A percentile compares a stretch with the other conserved stretches of the same genome.
phyloP scores from a whole-genome alignment of 352 stramenopile species.

The Globisporangium carolinianum region DNA sequence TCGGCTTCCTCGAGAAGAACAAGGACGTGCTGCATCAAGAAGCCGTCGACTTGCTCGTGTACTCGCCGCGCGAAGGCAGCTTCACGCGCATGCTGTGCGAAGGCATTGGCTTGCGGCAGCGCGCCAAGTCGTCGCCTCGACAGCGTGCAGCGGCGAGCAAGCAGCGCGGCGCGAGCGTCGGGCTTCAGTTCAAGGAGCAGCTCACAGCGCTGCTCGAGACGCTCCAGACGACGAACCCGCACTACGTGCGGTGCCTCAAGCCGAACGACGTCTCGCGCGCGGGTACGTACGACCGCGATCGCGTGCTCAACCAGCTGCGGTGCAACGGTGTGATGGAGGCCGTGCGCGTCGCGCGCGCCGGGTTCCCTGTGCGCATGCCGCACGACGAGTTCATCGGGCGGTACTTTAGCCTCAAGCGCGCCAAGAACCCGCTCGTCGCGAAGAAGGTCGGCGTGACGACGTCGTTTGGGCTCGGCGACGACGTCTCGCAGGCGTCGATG shows the following conservation, averaged over 20 bases:
- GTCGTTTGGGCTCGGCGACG: conserved; percentile 40
- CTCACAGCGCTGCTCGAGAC: conserved; percentile 67
- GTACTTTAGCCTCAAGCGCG: conserved; percentile 65
- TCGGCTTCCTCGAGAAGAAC: conserved; percentile 84
- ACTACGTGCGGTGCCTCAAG: conserved; percentile 89
- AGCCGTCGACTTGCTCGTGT: conserved; percentile 70
- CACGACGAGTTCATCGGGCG: conserved; percentile 67
- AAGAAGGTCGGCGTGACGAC: conserved; percentile 23
- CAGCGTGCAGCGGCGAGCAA: conserved; percentile 55
- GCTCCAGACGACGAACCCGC: conserved; percentile 61
- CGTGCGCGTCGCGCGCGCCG: conserved; percentile 76
- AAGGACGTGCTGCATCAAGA: conserved; percentile 82
- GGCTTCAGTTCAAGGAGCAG: conserved; percentile 84
- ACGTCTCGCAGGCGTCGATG: conserved; percentile 24
- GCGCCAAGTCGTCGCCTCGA: conserved; percentile 45
- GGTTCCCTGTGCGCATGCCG: conserved; percentile 75
- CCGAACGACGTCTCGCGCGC: conserved; percentile 76
- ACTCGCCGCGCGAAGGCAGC: conserved; percentile 59
- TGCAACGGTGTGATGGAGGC: conserved; percentile 85
- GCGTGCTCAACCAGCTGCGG: conserved; percentile 80
- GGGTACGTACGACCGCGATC: conserved; percentile 48
- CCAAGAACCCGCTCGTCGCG: conserved; percentile 30
- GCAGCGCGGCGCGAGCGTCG: conserved; percentile 69
- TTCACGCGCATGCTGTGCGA: conserved; percentile 72
- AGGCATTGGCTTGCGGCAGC: conserved; percentile 40